Conservation (phyloP, 208 protist species). For the Lotmaria passim region DNA sequence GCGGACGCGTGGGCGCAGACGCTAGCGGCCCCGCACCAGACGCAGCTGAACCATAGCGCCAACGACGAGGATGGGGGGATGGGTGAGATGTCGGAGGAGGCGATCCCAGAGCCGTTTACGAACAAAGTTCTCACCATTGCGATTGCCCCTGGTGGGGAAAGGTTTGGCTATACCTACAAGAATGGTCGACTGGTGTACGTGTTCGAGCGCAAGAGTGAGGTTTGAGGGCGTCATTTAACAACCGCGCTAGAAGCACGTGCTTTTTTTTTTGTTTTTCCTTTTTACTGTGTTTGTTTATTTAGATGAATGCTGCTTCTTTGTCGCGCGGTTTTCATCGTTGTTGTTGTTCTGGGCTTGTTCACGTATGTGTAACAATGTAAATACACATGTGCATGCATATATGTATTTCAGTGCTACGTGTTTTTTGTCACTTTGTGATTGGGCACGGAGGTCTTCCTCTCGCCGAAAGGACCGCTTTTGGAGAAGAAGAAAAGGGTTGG, state of each 20-base stretch:
- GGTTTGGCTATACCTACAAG: conserved; percentile 81
- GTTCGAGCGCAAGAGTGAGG: conserved; percentile 62
- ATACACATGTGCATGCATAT: not conserved
- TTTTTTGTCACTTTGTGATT: too few relatives aligned
- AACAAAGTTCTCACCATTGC: conserved; percentile 80
- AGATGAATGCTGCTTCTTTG: not conserved
- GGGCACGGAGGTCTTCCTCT: too few relatives aligned
- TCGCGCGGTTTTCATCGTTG: too few relatives aligned
- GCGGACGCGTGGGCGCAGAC: conserved; percentile 44
- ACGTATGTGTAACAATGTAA: not conserved
- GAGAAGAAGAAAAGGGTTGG: not conserved
- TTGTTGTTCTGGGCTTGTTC: not conserved
- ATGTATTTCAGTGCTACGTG: not conserved
- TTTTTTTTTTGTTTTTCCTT: too few relatives aligned
- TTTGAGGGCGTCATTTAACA: not conserved
- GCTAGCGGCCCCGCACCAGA: conserved; percentile 5
- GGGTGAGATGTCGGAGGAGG: conserved; percentile 21
- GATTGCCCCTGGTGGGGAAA: conserved; percentile 82
- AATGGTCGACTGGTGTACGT: conserved; percentile 74
- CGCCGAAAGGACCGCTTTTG: too few relatives aligned
- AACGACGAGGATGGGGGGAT: conserved; percentile 9
- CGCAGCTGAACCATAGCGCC: not conserved
- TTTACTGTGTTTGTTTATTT: not conserved
- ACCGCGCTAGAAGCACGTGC: too few relatives aligned
- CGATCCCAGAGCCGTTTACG: conserved; percentile 71